Evolutionary conservation across 2,329 filamentous ascomycete species (phyloP).

Genomic region (Aureobasidium subglaciale): DNA sequence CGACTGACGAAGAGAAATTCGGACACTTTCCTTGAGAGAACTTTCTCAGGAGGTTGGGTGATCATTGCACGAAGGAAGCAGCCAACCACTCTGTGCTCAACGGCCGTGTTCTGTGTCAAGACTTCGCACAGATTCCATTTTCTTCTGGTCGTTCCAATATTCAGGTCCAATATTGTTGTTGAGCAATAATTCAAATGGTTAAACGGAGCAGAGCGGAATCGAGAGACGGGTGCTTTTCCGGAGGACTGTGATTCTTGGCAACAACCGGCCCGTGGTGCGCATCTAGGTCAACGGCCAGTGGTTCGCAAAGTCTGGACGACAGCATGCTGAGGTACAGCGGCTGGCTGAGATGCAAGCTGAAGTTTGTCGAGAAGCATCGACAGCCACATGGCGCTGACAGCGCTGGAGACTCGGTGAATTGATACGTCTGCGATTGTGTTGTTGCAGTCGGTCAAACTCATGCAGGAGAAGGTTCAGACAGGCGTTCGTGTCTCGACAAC

Average conservation of each 20-base stretch:
- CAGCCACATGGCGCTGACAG: constrained; percentile 1
- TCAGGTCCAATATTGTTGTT: background rate
- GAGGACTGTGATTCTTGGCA: background rate
- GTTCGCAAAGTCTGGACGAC: background rate
- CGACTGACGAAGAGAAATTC: background rate
- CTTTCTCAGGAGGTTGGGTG: background rate
- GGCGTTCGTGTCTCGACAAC: background rate
- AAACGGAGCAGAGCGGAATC: background rate
- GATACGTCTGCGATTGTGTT: background rate
- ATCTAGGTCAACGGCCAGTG: background rate
- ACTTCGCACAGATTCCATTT: background rate
- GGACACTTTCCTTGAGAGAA: background rate
- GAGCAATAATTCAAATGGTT: background rate
- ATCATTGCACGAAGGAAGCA: too few relatives aligned
- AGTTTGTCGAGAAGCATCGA: background rate
- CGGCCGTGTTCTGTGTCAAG: background rate
- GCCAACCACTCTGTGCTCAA: background rate
- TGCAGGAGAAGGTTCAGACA: background rate
- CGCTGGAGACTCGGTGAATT: background rate
- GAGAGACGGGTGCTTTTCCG: background rate
- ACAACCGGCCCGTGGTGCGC: background rate
- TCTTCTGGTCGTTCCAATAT: background rate
- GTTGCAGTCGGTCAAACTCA: background rate
- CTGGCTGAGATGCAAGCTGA: constrained; percentile 2
- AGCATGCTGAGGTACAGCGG: background rate